phyloP scores from a whole-genome alignment of 805 yeast genomes.

The Myxozyma kluyveri region DNA sequence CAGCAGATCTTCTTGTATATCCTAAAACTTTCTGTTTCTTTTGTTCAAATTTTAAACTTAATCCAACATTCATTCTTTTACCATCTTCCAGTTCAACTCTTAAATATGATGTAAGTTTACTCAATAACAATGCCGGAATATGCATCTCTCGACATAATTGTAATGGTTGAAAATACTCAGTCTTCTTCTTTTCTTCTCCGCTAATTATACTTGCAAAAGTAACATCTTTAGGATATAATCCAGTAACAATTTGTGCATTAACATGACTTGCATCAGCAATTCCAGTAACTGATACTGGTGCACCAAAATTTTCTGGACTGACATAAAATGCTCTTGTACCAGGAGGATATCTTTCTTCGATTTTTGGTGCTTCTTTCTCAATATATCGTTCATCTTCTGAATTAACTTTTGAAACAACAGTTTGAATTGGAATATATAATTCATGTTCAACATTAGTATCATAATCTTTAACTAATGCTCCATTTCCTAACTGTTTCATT shows the following conservation, averaged over 20 bases:
- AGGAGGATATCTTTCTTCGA: conserved; percentile 77
- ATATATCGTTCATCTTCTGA: conserved; percentile 71
- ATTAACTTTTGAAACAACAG: conserved; percentile 69
- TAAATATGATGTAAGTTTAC: conserved; percentile 73
- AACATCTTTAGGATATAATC: conserved; percentile 50
- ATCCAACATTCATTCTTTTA: conserved; percentile 66
- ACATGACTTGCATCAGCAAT: conserved; percentile 39
- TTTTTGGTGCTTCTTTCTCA: conserved; percentile 71
- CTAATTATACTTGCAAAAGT: conserved; percentile 62
- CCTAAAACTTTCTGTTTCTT: conserved; percentile 83
- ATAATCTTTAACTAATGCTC: conserved; percentile 77
- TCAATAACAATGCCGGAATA: conserved; percentile 63
- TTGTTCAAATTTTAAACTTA: conserved; percentile 78
- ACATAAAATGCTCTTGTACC: conserved; percentile 71
- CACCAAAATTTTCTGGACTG: conserved; percentile 86
- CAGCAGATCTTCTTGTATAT: conserved; percentile 62
- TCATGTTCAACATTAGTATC: conserved; percentile 43
- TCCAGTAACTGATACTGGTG: conserved; percentile 51
- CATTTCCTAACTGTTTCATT: conserved; percentile 60
- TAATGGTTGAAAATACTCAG: conserved; percentile 62
- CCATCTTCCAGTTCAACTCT: conserved; percentile 55
- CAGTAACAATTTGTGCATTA: conserved; percentile 33
- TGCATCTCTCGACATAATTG: conserved; percentile 59
- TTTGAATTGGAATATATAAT: conserved; percentile 70
- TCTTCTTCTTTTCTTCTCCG: conserved; percentile 48